These are phyloP conservation scores for Phytophthora constricta DNA, from an alignment of 352 stramenopile genomes.

Conservation along the genomic window DNA sequence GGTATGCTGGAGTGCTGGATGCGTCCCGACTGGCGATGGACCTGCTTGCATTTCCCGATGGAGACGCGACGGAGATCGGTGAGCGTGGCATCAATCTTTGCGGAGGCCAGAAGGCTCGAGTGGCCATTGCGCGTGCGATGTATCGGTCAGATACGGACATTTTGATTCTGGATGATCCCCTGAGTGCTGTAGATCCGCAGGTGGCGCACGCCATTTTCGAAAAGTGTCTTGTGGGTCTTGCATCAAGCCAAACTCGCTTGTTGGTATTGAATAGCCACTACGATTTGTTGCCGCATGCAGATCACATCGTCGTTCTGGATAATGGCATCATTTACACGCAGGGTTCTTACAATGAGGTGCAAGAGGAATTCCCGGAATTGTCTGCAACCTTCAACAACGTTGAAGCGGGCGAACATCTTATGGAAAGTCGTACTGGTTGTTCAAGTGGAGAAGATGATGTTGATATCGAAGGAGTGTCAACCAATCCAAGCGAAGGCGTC, in stretches of 20 bases:
- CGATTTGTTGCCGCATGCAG: slow-evolving; percentile 73
- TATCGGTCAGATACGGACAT: slow-evolving; percentile 91
- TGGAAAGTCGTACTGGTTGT: background rate
- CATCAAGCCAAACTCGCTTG: slow-evolving; percentile 75
- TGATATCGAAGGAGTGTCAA: background rate
- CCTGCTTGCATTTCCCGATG: slow-evolving; percentile 50
- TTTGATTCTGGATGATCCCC: slow-evolving; percentile 94
- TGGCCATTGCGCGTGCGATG: slow-evolving; percentile 91
- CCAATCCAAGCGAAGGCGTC: slow-evolving; percentile 10
- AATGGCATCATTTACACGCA: slow-evolving; percentile 77
- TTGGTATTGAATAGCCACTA: slow-evolving; percentile 94
- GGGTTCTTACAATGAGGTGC: slow-evolving; percentile 74
- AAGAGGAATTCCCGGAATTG: slow-evolving; percentile 39
- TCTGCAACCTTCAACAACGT: background rate
- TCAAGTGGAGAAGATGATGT: background rate
- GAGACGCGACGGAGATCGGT: slow-evolving; percentile 66
- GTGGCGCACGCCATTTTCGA: slow-evolving; percentile 93
- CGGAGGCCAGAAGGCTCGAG: slow-evolving; percentile 72
- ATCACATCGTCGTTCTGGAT: slow-evolving; percentile 66
- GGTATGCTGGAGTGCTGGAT: slow-evolving; percentile 46
- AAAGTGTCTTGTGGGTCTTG: slow-evolving; percentile 81
- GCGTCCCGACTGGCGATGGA: slow-evolving; percentile 50
- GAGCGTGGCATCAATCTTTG: slow-evolving; percentile 68
- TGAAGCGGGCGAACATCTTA: background rate
- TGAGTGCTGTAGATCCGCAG: slow-evolving; percentile 95